These are phyloP conservation scores for Hanseniaspora nectarophila DNA, from an alignment of 805 yeast species.

Conservation along the genomic window DNA sequence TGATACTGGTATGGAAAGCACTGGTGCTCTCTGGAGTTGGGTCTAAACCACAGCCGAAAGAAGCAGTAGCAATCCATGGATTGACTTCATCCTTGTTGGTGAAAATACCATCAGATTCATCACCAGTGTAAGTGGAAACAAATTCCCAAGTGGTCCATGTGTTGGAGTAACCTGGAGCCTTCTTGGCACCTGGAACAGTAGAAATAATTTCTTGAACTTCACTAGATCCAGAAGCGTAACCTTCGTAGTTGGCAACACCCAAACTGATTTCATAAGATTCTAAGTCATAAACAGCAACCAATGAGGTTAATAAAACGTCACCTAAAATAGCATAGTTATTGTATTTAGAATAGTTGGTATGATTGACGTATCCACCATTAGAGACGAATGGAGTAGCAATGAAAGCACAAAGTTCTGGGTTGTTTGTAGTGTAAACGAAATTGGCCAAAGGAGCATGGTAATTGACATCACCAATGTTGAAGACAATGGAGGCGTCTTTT, in stretches of 20 bases:
- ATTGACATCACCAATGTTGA: conserved; percentile 48
- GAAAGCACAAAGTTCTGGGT: conserved; percentile 32
- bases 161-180: conserved; percentile 37
- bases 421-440: conserved; percentile 21
- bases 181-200: conserved; percentile 37
- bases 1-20: too few species aligned
- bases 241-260: conserved; percentile 41
- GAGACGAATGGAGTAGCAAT: conserved; percentile 31
- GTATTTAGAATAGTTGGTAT: too few species aligned
- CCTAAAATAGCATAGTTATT: conserved; percentile 38
- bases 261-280: conserved; percentile 45
- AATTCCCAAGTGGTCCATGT: too few species aligned
- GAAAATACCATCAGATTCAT: too few species aligned
- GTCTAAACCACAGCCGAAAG: too few species aligned
- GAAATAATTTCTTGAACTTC: conserved; percentile 16
- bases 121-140: too few species aligned
- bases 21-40: too few species aligned
- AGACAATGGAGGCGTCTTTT: conserved; percentile 32
- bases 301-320: conserved; percentile 44
- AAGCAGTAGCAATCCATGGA: too few species aligned
- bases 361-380: too few species aligned
- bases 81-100: too few species aligned
- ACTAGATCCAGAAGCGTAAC: conserved; percentile 18
- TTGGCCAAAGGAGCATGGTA: conserved; percentile 39
- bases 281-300: conserved; percentile 53